Evolutionary conservation across 805 yeast species (phyloP).

Genomic region (Yarrowia sp.): DNA sequence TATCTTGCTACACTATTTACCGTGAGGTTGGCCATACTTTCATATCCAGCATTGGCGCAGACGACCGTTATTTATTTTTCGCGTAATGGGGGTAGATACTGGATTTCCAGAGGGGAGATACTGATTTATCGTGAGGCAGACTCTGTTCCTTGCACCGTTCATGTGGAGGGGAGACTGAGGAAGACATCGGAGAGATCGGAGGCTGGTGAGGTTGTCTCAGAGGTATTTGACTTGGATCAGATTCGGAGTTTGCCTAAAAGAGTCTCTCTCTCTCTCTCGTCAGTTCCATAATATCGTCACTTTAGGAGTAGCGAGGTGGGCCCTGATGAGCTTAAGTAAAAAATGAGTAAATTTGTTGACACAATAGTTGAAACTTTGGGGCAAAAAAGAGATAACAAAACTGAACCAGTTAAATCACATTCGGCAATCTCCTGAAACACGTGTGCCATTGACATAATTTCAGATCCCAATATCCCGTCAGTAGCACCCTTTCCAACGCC

Average conservation of each 20-base stretch:
- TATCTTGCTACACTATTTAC: too few species aligned
- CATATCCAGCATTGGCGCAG: conserved; percentile 2
- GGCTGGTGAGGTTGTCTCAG: too few species aligned
- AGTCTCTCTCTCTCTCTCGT: too few species aligned
- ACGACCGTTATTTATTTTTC: conserved; percentile 9
- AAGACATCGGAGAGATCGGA: neutral
- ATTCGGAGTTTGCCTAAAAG: too few species aligned
- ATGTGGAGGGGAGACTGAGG: neutral
- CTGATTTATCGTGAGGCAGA: conserved; percentile 1
- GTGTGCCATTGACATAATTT: too few species aligned
- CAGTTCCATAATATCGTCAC: too few species aligned
- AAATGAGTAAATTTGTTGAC: too few species aligned
- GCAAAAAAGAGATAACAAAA: neutral
- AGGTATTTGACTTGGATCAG: neutral
- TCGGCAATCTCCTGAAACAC: too few species aligned
- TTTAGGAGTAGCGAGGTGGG: too few species aligned
- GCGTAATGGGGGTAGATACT: conserved; percentile 22
- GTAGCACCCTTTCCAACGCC: neutral
- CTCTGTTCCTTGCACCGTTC: conserved; percentile 5
- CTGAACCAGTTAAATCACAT: too few species aligned
- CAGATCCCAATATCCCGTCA: too few species aligned
- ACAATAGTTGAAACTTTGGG: neutral
- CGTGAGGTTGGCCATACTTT: neutral
- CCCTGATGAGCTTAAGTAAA: too few species aligned
- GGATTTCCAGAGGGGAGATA: neutral